Evolutionary conservation across 306 rosid genomes (phyloP), one percentile per base, ranked within the genome.

Genomic region (Spatholobus suberectus): DNA sequence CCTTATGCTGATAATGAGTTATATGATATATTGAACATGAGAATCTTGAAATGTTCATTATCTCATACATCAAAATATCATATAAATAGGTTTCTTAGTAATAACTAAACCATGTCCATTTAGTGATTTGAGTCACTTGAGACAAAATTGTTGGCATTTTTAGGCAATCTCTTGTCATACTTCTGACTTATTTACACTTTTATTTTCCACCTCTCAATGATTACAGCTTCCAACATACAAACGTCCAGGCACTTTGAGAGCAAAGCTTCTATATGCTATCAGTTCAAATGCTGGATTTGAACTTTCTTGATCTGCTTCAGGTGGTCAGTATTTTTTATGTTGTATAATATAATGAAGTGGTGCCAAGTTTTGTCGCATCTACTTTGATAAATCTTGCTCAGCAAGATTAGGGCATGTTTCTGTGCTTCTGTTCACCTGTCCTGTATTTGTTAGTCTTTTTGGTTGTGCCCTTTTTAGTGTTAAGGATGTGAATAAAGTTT

Each of bases 191-290:
- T 75, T 86, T 81, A 70, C 71, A 47, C 35, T 74, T 70, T 63
- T 20, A 10, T 79, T 68, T 69, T 80, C 68, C 68, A 37, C 66
- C 35, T 69, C 77, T 55, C 58, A 54, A 75, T 87, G 76, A 59
- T 62, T 85, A 72, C 89, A 96, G 99, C 99, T 96, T 81, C 99
- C 99, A 34, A 96, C 99, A 35, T 96, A 94, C 91, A 96, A 92
- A 86, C 97, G 93, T 13, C 58, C 94, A 61, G 91, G 94, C 90
- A 94, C 96, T 59, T 86, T 96, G 92, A 89, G 95, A 85, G 83
- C 89, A 80, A 96, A 96, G 84, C 95, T 96, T 73, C 88, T 91
- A 14, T 96, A 96, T 89, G 98, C 99, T 74, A 92, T 94, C 89
- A 92, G 78, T 86, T 94, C 98, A 76, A 93, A 96, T 83, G 95